phyloP scores from a whole-genome alignment of 768 basidiomycete species.

The Suillus paluster region DNA sequence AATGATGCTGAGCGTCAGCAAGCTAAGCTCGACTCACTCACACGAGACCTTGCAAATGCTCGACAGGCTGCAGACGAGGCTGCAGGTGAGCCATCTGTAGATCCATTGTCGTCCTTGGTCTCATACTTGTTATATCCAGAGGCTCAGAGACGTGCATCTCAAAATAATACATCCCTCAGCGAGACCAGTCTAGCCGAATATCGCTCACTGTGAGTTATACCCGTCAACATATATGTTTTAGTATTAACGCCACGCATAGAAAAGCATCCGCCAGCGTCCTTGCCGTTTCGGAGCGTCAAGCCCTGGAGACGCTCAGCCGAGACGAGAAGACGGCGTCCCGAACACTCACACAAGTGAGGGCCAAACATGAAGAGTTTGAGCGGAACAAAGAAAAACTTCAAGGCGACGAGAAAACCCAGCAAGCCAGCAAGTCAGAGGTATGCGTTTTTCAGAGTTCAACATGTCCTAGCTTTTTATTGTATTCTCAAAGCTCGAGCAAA shows the following conservation, averaged over 20 bases:
- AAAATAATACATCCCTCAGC: slow-evolving; percentile 76
- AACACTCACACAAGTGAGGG: slow-evolving; percentile 64
- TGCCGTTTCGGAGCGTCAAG: slow-evolving; percentile 87
- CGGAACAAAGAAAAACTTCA: slow-evolving; percentile 58
- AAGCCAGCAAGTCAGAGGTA: slow-evolving; percentile 63
- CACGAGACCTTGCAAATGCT: no score
- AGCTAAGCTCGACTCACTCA: no score
- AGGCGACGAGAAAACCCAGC: slow-evolving; percentile 56
- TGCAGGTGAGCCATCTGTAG: slow-evolving; percentile 56
- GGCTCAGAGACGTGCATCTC: slow-evolving; percentile 72
- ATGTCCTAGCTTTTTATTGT: slow-evolving; percentile 6
- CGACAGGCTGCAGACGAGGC: slow-evolving; percentile 68
- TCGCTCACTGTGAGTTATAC: slow-evolving; percentile 27
- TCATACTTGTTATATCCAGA: slow-evolving; percentile 47
- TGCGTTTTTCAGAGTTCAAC: slow-evolving; percentile 14
- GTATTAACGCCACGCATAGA: slow-evolving; percentile 44
- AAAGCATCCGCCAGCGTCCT: slow-evolving; percentile 80
- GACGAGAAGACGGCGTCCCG: slow-evolving; percentile 80
- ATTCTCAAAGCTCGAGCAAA: slow-evolving; percentile 55
- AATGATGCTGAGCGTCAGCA: no score
- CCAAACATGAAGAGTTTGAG: slow-evolving; percentile 68
- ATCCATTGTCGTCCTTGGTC: not conserved
- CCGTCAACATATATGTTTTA: not conserved
- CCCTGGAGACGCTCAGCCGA: slow-evolving; percentile 76
- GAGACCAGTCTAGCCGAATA: slow-evolving; percentile 91